Base-by-base conservation (phyloP, 768 basidiomycete genomes). In the Rhodosporidiobolus sp. region DNA sequence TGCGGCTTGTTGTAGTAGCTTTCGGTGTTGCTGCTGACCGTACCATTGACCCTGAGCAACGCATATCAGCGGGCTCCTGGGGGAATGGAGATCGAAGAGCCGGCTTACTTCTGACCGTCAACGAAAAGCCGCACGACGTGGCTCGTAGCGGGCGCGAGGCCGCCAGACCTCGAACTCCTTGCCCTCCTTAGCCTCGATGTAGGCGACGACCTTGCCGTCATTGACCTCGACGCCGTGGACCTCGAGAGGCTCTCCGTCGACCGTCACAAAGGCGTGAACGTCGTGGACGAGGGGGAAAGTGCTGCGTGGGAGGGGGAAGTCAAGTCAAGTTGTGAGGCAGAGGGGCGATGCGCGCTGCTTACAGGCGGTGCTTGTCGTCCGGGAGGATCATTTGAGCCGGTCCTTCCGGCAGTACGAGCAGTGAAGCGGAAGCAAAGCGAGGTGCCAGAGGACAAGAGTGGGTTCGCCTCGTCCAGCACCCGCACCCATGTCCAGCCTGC, bases 101-200 rank as follows among this genome's bases (percentile, higher is more conserved):
- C 8, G 14, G 38, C 38, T 7, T 43, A 58, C 55, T 17, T 16
- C 2, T 8, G 4, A 8, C 67, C 67, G 45, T 68, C 67, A 4
- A 68, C 12, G 22, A 5, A 30, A 0, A 62, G 12, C 1, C 53
- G 43, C 19, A 55, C 2, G 30, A 9, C 49, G 45, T 45, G 49
- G 8, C 22, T 52, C 10, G 7, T 30, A 5, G 8, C n/a, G 28
- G 19, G 3, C 24, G 66, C 19, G 16, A 19, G 10, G 46, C 22
- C 30, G 22, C 5, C 26, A 11, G 26, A 62, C 67, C 28, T n/a
- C 45, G 32, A 68, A 68, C 32, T 24, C 22, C 54, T 68, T 28
- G 4, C 67, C 67, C 26, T 68, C 67, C 24, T 46, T 26, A 28
- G 60, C 52, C 46, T 68, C 59, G 58, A 68, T 56, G 67, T 62